Conservation (phyloP, 495 filamentous ascomycete genomes). For the Immersiella caudata region DNA sequence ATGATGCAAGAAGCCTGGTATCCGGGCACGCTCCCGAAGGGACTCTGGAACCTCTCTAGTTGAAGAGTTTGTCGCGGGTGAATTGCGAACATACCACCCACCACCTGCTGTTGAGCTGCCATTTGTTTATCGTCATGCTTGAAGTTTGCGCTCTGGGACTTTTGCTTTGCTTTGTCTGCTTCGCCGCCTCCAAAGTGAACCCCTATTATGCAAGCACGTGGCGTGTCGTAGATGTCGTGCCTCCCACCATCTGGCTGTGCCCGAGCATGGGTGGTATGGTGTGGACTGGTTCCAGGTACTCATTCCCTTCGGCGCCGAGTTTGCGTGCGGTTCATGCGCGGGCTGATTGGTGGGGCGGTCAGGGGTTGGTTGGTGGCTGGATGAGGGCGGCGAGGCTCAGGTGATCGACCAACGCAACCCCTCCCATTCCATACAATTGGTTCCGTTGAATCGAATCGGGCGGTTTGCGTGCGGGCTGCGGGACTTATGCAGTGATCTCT, state of each 20-base stretch:
- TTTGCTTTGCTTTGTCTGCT: not conserved
- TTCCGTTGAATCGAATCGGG: conserved; percentile 1
- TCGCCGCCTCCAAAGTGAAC: not conserved
- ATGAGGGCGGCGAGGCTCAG: not conserved
- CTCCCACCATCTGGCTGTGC: not conserved
- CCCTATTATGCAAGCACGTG: too few relatives aligned
- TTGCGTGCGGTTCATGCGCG: not conserved
- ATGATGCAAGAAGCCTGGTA: conserved; percentile 42
- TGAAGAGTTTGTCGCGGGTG: conserved; percentile 29
- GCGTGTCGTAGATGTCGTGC: not conserved
- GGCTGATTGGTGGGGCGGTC: not conserved
- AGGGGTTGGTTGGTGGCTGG: not conserved
- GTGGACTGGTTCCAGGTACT: too few relatives aligned
- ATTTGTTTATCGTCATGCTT: too few relatives aligned
- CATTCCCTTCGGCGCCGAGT: not conserved
- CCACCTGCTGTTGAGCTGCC: not conserved
- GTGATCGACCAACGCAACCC: not conserved
- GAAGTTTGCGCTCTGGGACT: not conserved
- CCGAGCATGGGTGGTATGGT: too few relatives aligned
- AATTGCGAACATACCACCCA: conserved; percentile 37
- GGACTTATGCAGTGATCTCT: not conserved
- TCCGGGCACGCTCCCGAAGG: conserved; percentile 39
- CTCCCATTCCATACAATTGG: not conserved
- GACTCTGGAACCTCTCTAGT: conserved; percentile 11
- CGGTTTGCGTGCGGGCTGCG: not conserved